phyloP scores from a whole-genome alignment of 106 monocot genomes.

The Hemerocallis citrina region DNA sequence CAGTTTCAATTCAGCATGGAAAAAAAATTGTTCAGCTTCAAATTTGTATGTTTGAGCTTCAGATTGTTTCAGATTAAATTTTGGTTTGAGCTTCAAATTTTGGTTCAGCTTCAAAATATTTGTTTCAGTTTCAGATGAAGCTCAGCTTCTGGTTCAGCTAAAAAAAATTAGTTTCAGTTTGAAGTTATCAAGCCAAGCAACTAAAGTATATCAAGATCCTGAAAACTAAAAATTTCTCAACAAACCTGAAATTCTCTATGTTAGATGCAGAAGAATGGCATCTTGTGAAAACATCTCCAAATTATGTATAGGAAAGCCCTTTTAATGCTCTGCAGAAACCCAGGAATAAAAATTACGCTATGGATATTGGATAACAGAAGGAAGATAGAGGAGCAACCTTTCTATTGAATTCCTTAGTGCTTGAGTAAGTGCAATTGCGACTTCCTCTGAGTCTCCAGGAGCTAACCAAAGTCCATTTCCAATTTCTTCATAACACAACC shows the following conservation, averaged over 20 bases:
- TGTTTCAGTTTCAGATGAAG: too few relatives aligned
- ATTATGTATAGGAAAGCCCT: conserved; percentile 74
- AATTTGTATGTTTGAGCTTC: too few relatives aligned
- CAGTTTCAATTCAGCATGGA: too few relatives aligned
- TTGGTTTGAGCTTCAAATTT: too few relatives aligned
- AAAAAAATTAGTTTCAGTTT: too few relatives aligned
- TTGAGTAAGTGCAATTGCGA: conserved; percentile 79
- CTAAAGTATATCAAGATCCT: background rate
- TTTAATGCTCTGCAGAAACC: conserved; percentile 51
- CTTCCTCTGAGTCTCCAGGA: conserved; percentile 95
- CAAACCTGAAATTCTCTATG: conserved; percentile 69
- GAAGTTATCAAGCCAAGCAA: too few relatives aligned
- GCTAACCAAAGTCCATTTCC: conserved; percentile 80
- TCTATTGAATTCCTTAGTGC: conserved; percentile 81
- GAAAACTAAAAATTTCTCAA: background rate
- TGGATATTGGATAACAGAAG: background rate
- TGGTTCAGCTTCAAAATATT: too few relatives aligned
- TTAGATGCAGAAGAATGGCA: conserved; percentile 31
- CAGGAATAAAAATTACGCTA: conserved; percentile 1
- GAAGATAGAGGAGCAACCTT: conserved; percentile 44
- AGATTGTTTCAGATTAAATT: too few relatives aligned
- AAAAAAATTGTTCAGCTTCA: too few relatives aligned
- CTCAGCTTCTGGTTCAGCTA: too few relatives aligned
- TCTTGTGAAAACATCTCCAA: conserved; percentile 93
- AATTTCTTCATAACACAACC: conserved; percentile 31